Conservation (phyloP, 2,329 filamentous ascomycete species). For the Calonectria pseudoturangicola region DNA sequence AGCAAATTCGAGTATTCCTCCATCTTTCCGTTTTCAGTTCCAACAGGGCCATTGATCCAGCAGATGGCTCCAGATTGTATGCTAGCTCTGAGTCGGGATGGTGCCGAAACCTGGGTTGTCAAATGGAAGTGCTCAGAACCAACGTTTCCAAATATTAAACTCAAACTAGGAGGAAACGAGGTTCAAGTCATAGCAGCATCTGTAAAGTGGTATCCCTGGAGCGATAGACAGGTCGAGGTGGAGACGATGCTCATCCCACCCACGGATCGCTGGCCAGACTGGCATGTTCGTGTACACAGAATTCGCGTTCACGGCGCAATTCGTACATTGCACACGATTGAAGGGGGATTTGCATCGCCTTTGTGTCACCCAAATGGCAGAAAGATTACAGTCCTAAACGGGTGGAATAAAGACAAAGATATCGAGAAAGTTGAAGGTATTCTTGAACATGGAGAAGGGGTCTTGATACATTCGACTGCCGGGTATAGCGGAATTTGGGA, state of each 20-base stretch:
- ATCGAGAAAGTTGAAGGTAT: constrained; percentile 24
- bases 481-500: constrained; percentile 41
- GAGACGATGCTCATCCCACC: constrained; percentile 56
- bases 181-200: not conserved
- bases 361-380: constrained; percentile 30
- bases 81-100: constrained; percentile 57
- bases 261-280: constrained; percentile 58
- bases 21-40: constrained; percentile 66
- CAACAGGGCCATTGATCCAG: constrained; percentile 58
- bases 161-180: rapidly evolving
- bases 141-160: not conserved
- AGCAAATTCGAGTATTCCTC: constrained; percentile 70
- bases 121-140: constrained; percentile 54
- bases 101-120: constrained; percentile 56
- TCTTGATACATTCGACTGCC: constrained; percentile 31
- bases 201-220: constrained; percentile 53
- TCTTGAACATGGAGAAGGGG: constrained; percentile 8
- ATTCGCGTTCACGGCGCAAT: not conserved
- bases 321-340: constrained; percentile 38
- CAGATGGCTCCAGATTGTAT: constrained; percentile 60
- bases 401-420: rapidly evolving
- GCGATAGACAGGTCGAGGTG: constrained; percentile 52
- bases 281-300: constrained; percentile 56
- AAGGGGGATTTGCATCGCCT: constrained; percentile 48
- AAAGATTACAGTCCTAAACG: not conserved